Evolutionary conservation across 1,284 basidiomycete species (phyloP).

Genomic region (Dichomitus squalens): DNA sequence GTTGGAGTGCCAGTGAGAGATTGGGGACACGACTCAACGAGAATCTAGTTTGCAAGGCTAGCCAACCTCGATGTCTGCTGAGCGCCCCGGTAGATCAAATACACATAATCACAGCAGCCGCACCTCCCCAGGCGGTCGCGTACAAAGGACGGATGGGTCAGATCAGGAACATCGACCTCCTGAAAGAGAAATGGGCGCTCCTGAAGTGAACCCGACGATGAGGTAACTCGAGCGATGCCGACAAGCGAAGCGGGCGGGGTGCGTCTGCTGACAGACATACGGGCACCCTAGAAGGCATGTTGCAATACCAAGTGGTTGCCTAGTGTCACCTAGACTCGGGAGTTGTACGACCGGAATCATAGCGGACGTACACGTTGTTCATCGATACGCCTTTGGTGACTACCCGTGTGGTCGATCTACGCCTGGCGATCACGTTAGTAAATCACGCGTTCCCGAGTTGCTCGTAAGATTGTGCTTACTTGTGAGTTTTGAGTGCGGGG

Average conservation of each 20-base stretch:
- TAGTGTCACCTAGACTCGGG: neutral
- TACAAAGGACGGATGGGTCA: neutral
- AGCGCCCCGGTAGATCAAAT: neutral
- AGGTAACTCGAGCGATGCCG: neutral
- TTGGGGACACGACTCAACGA: no score
- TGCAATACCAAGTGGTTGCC: neutral
- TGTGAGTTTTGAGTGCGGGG: neutral
- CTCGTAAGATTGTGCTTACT: neutral
- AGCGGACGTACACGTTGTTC: neutral
- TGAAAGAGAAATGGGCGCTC: neutral
- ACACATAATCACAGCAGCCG: neutral
- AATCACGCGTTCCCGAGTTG: neutral
- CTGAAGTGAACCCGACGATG: neutral
- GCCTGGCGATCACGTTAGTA: no score
- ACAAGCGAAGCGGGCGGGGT: no score
- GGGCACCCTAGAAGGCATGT: neutral
- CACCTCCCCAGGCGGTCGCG: neutral
- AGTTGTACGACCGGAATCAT: neutral
- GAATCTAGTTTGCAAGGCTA: no score
- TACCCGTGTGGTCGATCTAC: no score
- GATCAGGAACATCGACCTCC: neutral
- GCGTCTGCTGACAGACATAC: neutral
- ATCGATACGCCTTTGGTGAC: neutral
- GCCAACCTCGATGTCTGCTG: no score
- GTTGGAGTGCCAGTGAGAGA: no score